A percentile compares a stretch with the other conserved stretches of the same genome.
Evolutionary conservation across 2,329 filamentous ascomycete genomes (phyloP).

Genomic region (Exophiala xenobiotica): DNA sequence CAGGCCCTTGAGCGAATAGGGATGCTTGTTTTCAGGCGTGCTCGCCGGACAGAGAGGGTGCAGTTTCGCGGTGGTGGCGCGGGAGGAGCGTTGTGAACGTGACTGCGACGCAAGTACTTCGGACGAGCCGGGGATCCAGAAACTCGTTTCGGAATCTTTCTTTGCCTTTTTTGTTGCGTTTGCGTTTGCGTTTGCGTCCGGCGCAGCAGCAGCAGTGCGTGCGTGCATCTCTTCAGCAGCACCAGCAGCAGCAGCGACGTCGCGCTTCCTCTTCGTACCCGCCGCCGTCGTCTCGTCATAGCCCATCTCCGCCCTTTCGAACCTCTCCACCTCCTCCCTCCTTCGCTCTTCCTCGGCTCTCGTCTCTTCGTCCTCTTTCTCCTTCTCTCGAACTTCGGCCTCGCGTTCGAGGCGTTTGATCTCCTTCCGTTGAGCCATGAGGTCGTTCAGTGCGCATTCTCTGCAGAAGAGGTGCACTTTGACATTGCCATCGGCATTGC

Average conservation of each 20-base stretch:
- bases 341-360: constrained; percentile 68
- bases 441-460: constrained; percentile 87
- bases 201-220: neutral
- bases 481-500: too few species aligned
- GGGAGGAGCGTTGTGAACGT: constrained; percentile 50
- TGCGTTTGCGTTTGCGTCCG: too few species aligned
- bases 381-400: constrained; percentile 60
- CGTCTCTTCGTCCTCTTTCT: constrained; percentile 60
- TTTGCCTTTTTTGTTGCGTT: constrained; percentile 26
- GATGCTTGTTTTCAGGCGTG: constrained; percentile 63
- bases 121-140: constrained; percentile 88
- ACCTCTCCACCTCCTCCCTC: constrained; percentile 61
- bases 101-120: constrained; percentile 54
- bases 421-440: constrained; percentile 88
- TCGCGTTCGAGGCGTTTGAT: constrained; percentile 76
- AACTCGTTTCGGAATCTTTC: constrained; percentile 65
- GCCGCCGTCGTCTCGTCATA: too few species aligned
- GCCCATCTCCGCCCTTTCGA: constrained; percentile 24
- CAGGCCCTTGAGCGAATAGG: constrained; percentile 74
- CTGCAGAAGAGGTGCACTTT: constrained; percentile 91
- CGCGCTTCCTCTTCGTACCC: constrained; percentile 23
- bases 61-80: constrained; percentile 61
- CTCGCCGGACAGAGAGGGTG: constrained; percentile 77
- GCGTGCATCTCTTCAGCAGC: constrained; percentile 20
- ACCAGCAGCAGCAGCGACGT: neutral